Evolutionary conservation across 2,329 filamentous ascomycete species (phyloP).

Genomic region (Pseudocercospora cruenta): DNA sequence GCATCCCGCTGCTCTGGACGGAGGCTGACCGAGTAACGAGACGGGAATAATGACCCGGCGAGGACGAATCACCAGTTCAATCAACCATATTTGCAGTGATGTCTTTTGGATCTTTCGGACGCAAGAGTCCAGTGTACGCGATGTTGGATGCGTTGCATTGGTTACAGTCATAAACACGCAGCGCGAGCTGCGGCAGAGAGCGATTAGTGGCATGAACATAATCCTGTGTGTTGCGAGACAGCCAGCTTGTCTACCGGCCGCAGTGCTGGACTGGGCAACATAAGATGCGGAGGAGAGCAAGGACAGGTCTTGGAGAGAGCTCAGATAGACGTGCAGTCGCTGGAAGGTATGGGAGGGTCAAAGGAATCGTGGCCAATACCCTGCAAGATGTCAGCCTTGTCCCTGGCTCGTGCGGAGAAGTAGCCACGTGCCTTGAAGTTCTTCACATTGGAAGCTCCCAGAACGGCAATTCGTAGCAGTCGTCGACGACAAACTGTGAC

Average conservation of each 20-base stretch:
- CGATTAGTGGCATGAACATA: background rate
- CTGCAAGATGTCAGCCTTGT: background rate
- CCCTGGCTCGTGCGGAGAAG: background rate
- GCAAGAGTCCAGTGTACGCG: too few relatives aligned
- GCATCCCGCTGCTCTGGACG: background rate
- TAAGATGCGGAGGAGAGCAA: background rate
- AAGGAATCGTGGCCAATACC: background rate
- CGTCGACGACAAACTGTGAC: background rate
- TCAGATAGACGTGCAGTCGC: background rate
- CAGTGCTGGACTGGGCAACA: background rate
- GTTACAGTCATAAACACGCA: too few relatives aligned
- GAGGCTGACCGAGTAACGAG: background rate
- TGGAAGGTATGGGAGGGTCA: background rate
- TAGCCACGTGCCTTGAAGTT: background rate
- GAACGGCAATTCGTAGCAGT: background rate
- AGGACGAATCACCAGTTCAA: too few relatives aligned
- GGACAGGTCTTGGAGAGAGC: background rate
- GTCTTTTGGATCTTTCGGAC: too few relatives aligned
- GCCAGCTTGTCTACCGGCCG: background rate
- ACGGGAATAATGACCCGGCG: background rate
- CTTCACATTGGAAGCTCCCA: too few relatives aligned
- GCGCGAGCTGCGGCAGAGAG: too few relatives aligned
- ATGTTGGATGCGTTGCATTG: too few relatives aligned
- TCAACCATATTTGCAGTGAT: too few relatives aligned
- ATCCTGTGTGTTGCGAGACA: background rate